These are phyloP conservation scores for Cytospora leucostoma DNA, from an alignment of 2,329 filamentous ascomycete species.

Conservation along the genomic window DNA sequence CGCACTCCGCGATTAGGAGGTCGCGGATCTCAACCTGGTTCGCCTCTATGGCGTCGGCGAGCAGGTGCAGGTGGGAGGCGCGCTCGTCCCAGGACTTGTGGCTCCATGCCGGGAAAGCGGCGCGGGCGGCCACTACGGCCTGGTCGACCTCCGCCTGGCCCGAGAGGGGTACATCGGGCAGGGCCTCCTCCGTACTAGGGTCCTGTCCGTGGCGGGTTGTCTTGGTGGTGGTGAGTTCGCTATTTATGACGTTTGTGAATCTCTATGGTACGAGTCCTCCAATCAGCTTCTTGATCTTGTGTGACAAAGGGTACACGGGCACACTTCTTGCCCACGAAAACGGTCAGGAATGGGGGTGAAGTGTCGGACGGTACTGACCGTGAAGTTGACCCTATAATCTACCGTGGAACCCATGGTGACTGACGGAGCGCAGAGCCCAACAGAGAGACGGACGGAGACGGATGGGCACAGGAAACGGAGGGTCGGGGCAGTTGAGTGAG, in stretches of 20 bases:
- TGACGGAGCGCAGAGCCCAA: not conserved
- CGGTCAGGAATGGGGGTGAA: not conserved
- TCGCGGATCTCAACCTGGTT: conserved; percentile 25
- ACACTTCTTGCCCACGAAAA: not conserved
- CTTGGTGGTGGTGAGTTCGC: conserved; percentile 46
- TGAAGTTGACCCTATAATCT: conserved; percentile 10
- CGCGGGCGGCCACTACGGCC: conserved; percentile 48
- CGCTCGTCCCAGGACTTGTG: conserved; percentile 27
- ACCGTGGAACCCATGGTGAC: conserved; percentile 8
- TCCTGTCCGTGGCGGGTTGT: conserved; percentile 50
- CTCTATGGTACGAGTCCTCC: not conserved
- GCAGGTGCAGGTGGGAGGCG: conserved; percentile 11
- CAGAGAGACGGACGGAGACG: not conserved
- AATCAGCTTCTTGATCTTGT: not conserved
- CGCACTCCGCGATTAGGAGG: conserved; percentile 26
- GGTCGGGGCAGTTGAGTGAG: not conserved
- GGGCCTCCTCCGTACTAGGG: conserved; percentile 49
- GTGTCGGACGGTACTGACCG: not conserved
- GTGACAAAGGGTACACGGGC: not conserved
- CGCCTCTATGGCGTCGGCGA: conserved; percentile 26
- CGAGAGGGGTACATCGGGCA: conserved; percentile 50
- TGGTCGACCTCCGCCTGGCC: conserved; percentile 49
- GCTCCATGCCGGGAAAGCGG: conserved; percentile 49
- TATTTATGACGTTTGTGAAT: conserved; percentile 54
- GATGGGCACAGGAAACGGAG: not conserved